Conservation (phyloP, 2,329 filamentous ascomycete species). For the Botrytis paeoniae region DNA sequence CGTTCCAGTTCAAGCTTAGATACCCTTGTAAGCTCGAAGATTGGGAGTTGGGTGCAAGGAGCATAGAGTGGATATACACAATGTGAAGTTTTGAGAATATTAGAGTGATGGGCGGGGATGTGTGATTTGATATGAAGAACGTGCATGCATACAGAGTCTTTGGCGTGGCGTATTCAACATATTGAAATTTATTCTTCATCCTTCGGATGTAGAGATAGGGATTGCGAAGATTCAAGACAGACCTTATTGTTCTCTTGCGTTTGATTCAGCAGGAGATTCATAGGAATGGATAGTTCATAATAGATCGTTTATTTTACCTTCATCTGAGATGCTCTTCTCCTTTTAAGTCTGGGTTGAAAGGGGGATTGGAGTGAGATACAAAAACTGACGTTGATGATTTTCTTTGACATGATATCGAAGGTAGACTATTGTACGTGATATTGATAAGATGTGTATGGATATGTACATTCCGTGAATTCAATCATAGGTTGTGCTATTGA, state of each 20-base stretch:
- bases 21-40: neutral
- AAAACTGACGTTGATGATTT: neutral
- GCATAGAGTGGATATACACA: neutral
- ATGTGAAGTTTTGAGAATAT: neutral
- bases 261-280: neutral
- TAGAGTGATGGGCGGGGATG: neutral
- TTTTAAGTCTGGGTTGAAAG: neutral
- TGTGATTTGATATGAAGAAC: neutral
- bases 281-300: slow-evolving; percentile 10
- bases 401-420: neutral
- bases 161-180: slow-evolving; percentile 1
- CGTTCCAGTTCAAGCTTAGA: slow-evolving; percentile 8
- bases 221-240: neutral
- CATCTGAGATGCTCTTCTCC: neutral
- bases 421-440: neutral
- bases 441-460: neutral
- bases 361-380: neutral
- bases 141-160: neutral
- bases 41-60: neutral
- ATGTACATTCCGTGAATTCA: neutral
- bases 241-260: neutral
- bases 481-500: neutral
- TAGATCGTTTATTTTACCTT: neutral
- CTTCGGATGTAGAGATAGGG: neutral
- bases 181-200: neutral